Percentiles rank a stretch among this genome's conserved stretches.
These are phyloP conservation scores for Beauveria pseudobassiana DNA, from an alignment of 2,329 filamentous ascomycete species.

Conservation along the genomic window DNA sequence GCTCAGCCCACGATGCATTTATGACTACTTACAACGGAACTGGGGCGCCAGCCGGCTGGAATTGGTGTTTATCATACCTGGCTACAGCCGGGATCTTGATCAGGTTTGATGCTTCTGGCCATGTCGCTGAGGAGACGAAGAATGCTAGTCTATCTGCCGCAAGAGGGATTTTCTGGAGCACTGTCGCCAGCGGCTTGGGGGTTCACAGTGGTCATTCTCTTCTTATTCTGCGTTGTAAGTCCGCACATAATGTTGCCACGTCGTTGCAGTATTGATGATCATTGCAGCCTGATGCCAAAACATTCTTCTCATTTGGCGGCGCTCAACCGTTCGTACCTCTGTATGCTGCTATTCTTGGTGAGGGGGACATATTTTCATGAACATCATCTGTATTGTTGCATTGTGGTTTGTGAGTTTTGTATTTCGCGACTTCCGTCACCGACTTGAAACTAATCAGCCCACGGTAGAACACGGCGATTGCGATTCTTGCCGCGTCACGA, in stretches of 20 bases:
- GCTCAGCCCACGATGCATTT: slow-evolving; percentile 51
- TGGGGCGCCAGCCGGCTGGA: slow-evolving; percentile 49
- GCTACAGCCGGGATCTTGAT: slow-evolving; percentile 54
- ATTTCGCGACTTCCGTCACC: background rate
- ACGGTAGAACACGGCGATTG: slow-evolving; percentile 48
- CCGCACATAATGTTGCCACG: no score
- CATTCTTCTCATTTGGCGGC: slow-evolving; percentile 44
- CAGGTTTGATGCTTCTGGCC: slow-evolving; percentile 53
- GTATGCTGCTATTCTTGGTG: slow-evolving; percentile 48
- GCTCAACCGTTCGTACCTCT: slow-evolving; percentile 52
- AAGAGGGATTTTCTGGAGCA: slow-evolving; percentile 53
- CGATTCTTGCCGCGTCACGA: slow-evolving; percentile 51
- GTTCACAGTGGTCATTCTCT: slow-evolving; percentile 48
- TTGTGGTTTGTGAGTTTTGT: slow-evolving; percentile 39
- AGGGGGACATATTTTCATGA: slow-evolving; percentile 53
- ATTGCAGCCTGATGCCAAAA: slow-evolving; percentile 41
- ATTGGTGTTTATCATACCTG: slow-evolving; percentile 55
- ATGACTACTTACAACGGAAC: slow-evolving; percentile 53
- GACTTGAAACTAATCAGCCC: background rate
- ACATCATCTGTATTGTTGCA: slow-evolving; percentile 44
- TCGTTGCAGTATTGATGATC: background rate
- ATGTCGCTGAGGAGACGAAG: slow-evolving; percentile 55
- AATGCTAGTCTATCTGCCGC: slow-evolving; percentile 49
- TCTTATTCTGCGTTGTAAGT: slow-evolving; percentile 49
- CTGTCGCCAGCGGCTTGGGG: slow-evolving; percentile 49